phyloP scores from a whole-genome alignment of 805 yeast species.

The Debaryomyces tyrocola region DNA sequence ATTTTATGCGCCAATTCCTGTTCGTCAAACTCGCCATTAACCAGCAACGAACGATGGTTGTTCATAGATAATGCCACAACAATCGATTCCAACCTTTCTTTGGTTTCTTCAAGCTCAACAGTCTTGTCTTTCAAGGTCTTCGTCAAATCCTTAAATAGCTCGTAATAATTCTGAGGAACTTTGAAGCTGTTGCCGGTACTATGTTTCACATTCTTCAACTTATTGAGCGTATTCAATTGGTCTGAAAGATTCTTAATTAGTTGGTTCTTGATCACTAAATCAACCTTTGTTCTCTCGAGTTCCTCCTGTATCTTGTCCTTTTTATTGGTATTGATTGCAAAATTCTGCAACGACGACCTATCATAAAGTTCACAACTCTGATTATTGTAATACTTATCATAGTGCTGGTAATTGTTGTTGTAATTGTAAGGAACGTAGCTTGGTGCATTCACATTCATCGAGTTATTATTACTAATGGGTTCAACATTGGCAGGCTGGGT shows the following conservation, averaged over 20 bases:
- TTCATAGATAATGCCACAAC: constrained; percentile 29
- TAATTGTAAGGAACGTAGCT: constrained; percentile 26
- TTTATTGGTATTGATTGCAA: constrained; percentile 2
- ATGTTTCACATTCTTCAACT: constrained; percentile 12
- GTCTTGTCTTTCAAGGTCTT: constrained; percentile 45
- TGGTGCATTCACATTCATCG: constrained; percentile 30
- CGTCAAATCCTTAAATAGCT: constrained; percentile 49
- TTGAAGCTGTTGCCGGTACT: constrained; percentile 17
- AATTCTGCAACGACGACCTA: constrained; percentile 9
- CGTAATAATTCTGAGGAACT: constrained; percentile 46
- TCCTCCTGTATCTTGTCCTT: constrained; percentile 14
- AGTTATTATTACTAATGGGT: neutral
- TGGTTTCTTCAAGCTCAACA: constrained; percentile 60
- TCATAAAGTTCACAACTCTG: constrained; percentile 7
- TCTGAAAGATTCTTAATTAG: constrained; percentile 36
- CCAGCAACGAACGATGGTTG: constrained; percentile 29
- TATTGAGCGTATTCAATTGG: constrained; percentile 24
- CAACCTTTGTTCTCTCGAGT: constrained; percentile 44
- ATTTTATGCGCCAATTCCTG: constrained; percentile 76
- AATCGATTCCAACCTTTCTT: constrained; percentile 61
- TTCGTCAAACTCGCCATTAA: constrained; percentile 66
- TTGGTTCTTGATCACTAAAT: constrained; percentile 55
- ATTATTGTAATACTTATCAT: constrained; percentile 6
- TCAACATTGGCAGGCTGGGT: neutral
- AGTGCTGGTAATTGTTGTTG: constrained; percentile 4